Evolutionary conservation across 176 grass and related monocot genomes (phyloP).

Genomic region (Elymus sibiricus): DNA sequence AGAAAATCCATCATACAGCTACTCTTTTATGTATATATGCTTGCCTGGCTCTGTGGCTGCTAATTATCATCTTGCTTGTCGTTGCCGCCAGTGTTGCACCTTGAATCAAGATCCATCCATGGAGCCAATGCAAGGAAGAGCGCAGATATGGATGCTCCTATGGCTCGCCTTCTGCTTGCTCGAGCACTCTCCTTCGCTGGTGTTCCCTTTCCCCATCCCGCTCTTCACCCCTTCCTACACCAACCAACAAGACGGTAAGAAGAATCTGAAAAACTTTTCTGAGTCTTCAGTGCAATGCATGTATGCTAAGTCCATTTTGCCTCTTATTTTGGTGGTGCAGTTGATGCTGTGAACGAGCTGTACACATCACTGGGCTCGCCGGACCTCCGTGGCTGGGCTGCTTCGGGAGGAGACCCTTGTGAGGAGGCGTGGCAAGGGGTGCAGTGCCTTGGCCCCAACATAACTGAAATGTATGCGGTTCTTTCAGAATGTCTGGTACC

Average conservation of each 20-base stretch:
- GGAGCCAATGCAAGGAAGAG: constrained; percentile 1
- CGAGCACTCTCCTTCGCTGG: not conserved
- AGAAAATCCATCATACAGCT: not conserved
- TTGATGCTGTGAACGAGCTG: constrained; percentile 59
- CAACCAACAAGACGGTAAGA: constrained; percentile 26
- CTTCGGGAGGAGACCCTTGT: constrained; percentile 58
- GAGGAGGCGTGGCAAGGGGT: constrained; percentile 54
- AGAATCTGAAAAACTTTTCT: not conserved
- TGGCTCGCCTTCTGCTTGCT: constrained; percentile 22
- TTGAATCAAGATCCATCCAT: not conserved
- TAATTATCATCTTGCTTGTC: not conserved
- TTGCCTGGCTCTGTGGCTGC: not conserved
- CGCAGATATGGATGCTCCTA: not conserved
- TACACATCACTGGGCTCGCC: constrained; percentile 44
- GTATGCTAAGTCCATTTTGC: not conserved
- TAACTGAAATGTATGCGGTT: constrained; percentile 42
- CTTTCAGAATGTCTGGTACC: not conserved
- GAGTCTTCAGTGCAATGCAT: not conserved
- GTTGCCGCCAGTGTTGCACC: not conserved
- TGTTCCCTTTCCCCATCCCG: constrained; percentile 38
- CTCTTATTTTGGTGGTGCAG: not conserved
- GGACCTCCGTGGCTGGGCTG: constrained; percentile 47
- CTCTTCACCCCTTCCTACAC: constrained; percentile 22
- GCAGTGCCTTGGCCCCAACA: constrained; percentile 43
- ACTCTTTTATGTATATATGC: not conserved